Percentiles rank a stretch among this genome's conserved stretches.
phyloP scores from a whole-genome alignment of 805 yeast species.

The Hanseniaspora mollemarum region DNA sequence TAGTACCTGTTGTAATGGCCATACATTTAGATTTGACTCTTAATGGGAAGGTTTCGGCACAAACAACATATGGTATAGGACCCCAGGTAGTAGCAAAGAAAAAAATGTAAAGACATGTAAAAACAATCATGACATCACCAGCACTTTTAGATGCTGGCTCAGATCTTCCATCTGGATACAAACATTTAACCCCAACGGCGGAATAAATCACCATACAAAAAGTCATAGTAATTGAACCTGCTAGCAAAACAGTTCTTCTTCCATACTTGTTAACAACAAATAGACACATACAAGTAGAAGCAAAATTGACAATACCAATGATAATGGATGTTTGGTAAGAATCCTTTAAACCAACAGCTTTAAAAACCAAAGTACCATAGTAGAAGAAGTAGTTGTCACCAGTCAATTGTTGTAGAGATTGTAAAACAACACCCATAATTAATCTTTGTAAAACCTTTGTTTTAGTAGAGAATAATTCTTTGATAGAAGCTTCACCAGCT shows the following conservation, averaged over 20 bases:
- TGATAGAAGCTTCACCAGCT: constrained; percentile 46
- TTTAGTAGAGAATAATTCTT: constrained; percentile 46
- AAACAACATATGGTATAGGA: constrained; percentile 49
- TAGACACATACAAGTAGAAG: constrained; percentile 41
- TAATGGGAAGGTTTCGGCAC: constrained; percentile 56
- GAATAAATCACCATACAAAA: constrained; percentile 39
- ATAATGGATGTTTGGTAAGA: constrained; percentile 46
- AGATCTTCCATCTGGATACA: constrained; percentile 30
- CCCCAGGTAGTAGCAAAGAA: constrained; percentile 66
- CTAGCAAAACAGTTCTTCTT: constrained; percentile 36
- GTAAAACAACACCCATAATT: constrained; percentile 41
- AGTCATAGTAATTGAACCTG: constrained; percentile 39
- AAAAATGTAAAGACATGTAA: constrained; percentile 42
- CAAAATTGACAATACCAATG: constrained; percentile 46
- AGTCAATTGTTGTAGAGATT: constrained; percentile 54
- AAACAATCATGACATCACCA: constrained; percentile 33
- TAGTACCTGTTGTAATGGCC: constrained; percentile 49
- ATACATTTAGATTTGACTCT: constrained; percentile 49
- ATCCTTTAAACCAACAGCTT: constrained; percentile 33
- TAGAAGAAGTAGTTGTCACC: constrained; percentile 56
- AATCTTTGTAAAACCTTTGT: constrained; percentile 43
- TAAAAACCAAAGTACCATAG: constrained; percentile 39
- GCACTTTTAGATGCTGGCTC: constrained; percentile 23
- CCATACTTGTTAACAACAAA: constrained; percentile 42
- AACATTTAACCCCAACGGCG: constrained; percentile 43